Percentiles rank a stretch among this genome's conserved stretches.
Conservation (phyloP, 805 yeast species). For the Komagataella mondaviorum region DNA sequence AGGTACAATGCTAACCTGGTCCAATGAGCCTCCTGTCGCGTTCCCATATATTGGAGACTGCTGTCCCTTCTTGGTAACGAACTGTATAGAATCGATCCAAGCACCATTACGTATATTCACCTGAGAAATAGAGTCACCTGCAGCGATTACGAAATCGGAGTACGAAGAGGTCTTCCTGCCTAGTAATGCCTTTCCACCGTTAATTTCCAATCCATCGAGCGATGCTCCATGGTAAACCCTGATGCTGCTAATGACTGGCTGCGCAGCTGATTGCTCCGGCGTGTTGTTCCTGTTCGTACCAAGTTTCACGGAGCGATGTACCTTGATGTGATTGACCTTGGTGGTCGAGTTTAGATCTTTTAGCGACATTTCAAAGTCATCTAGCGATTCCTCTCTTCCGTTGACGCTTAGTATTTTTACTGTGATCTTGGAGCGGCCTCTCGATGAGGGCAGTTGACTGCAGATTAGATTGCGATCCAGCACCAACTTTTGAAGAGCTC, state of each 20-base stretch:
- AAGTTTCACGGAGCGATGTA: constrained; percentile 8
- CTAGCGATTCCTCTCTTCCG: constrained; percentile 48
- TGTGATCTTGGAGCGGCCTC: constrained; percentile 15
- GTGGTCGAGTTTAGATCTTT: constrained; percentile 8
- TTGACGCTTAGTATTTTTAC: constrained; percentile 38
- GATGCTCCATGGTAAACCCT: constrained; percentile 67
- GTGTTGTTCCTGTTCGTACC: constrained; percentile 11
- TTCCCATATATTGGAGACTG: constrained; percentile 54
- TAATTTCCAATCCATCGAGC: constrained; percentile 67
- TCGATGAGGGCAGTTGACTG: constrained; percentile 18
- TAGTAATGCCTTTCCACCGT: constrained; percentile 20
- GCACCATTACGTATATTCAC: constrained; percentile 60
- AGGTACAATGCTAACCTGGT: constrained; percentile 48
- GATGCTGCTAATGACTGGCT: constrained; percentile 27
- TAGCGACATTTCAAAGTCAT: constrained; percentile 28
- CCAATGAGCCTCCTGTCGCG: constrained; percentile 48
- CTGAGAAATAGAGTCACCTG: constrained; percentile 47
- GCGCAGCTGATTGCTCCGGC: constrained; percentile 21
- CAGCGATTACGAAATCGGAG: constrained; percentile 39
- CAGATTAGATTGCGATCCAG: constrained; percentile 35
- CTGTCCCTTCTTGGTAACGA: constrained; percentile 47
- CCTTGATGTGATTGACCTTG: constrained; percentile 5
- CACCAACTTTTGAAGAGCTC: constrained; percentile 38
- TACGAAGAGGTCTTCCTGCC: constrained; percentile 43
- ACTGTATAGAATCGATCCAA: constrained; percentile 83